phyloP scores from a whole-genome alignment of 345 rosid genomes.

The Combretum micranthum region DNA sequence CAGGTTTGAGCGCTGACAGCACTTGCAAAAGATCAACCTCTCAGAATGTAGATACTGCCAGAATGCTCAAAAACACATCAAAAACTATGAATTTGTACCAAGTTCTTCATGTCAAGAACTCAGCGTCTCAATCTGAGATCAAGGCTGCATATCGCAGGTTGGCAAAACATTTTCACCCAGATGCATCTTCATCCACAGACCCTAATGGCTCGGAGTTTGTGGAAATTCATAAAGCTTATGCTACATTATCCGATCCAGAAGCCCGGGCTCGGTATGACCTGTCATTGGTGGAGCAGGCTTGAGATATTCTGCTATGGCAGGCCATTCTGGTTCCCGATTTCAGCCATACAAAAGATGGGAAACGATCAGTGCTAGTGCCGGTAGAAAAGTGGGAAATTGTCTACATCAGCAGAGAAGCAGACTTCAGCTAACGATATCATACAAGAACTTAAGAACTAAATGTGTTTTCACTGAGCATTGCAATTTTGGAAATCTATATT shows the following conservation, averaged over 20 bases:
- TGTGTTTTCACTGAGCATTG: no score
- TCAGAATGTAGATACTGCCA: neutral
- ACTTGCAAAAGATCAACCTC: neutral
- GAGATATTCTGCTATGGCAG: neutral
- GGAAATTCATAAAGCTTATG: conserved; percentile 18
- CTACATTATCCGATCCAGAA: conserved; percentile 20
- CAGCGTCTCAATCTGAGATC: conserved; percentile 13
- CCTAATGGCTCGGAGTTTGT: conserved; percentile 2
- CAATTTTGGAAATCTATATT: no score
- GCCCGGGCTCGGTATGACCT: conserved; percentile 20
- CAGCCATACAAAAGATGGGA: conserved; percentile 1
- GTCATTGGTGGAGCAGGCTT: neutral
- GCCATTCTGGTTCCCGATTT: neutral
- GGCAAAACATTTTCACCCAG: conserved; percentile 18
- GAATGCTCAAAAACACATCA: neutral
- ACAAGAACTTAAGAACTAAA: neutral
- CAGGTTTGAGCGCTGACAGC: no score
- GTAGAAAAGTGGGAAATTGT: neutral
- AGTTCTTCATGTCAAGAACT: conserved; percentile 5
- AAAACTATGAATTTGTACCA: conserved; percentile 3
- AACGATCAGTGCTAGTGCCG: conserved; percentile 2
- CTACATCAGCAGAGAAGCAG: neutral
- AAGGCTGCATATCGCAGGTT: conserved; percentile 17
- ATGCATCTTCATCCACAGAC: neutral
- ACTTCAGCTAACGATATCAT: neutral